Conservation (phyloP, 2,329 filamentous ascomycete species). For the Xenoacremonium recifei region DNA sequence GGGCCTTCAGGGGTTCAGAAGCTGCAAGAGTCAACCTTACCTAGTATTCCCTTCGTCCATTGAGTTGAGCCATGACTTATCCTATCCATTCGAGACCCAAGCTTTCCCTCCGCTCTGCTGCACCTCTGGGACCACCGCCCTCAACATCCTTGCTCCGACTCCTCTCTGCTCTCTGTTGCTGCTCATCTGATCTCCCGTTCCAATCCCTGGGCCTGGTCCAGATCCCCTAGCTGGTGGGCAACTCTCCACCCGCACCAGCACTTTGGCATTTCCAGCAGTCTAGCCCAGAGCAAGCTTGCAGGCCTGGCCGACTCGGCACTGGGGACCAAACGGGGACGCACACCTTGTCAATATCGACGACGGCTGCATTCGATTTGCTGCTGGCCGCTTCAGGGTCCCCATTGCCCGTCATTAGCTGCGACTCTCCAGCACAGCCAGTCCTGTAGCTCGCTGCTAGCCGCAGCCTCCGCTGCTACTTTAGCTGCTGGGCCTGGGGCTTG, state of each 20-base stretch:
- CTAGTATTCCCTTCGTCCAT: no score
- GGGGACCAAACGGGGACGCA: no score
- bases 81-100: not conserved
- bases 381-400: no score
- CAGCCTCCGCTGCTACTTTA: constrained; percentile 11
- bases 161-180: not conserved
- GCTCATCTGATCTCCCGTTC: constrained; percentile 1
- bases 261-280: no score
- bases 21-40: no score
- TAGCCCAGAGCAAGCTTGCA: not conserved
- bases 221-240: constrained; percentile 5
- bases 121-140: no score
- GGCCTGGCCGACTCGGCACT: no score
- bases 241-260: not conserved
- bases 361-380: no score
- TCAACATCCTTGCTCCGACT: not conserved
- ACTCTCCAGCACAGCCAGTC: constrained; percentile 8
- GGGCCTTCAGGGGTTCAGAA: no score
- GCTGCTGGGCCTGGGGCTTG: not conserved
- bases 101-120: not conserved
- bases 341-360: no score
- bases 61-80: not conserved
- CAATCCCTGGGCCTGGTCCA: constrained; percentile 10
- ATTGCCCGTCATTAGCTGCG: not conserved
- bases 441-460: constrained; percentile 14